A percentile compares a stretch with the other conserved stretches of the same genome.
Evolutionary conservation across 345 rosid genomes (phyloP).

Genomic region (Salix arbutifolia): DNA sequence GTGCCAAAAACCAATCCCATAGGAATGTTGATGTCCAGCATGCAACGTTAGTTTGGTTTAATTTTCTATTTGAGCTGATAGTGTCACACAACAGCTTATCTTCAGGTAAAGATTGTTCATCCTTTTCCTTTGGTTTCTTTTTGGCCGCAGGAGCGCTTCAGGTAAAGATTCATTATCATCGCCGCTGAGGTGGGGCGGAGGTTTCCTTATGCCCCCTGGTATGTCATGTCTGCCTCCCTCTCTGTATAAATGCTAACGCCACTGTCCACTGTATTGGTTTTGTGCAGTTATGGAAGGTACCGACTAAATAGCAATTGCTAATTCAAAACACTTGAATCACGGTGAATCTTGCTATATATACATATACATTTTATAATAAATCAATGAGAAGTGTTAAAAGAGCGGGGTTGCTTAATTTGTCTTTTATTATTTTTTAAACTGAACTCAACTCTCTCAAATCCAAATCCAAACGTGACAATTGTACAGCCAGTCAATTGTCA

Average conservation of each 20-base stretch:
- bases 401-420: neutral
- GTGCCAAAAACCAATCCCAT: too few species aligned
- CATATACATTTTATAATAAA: neutral
- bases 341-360: neutral
- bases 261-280: neutral
- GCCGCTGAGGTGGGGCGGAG: conserved; percentile 6
- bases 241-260: neutral
- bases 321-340: neutral
- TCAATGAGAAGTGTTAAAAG: neutral
- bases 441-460: neutral
- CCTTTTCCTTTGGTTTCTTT: conserved; percentile 7
- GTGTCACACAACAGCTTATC: neutral
- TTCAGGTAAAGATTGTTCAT: neutral
- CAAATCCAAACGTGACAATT: neutral
- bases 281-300: neutral
- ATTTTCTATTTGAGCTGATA: neutral
- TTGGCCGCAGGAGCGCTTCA: conserved; percentile 34
- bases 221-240: conserved; percentile 1
- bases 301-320: neutral
- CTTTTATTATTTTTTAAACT: neutral
- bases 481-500: too few species aligned
- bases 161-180: conserved; percentile 2
- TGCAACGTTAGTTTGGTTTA: neutral
- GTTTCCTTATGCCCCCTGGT: conserved; percentile 14
- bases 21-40: neutral